These are phyloP conservation scores for Vaccinium corymbosum DNA, from an alignment of 148 eudicot species.

Conservation along the genomic window DNA sequence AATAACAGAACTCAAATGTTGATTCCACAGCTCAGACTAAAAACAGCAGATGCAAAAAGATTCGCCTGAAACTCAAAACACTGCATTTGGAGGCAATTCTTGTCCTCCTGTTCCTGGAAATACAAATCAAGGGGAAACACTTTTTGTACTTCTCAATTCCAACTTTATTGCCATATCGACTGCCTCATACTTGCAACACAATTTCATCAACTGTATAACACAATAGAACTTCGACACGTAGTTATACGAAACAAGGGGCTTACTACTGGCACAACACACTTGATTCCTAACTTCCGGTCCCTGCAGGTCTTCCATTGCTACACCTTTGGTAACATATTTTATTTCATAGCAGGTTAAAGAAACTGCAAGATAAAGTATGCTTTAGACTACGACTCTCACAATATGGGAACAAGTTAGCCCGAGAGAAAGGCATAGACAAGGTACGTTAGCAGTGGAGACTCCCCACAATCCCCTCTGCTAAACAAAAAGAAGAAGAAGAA, in stretches of 20 bases:
- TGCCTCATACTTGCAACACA: too few species aligned
- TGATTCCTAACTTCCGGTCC: neutral
- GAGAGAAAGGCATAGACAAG: neutral
- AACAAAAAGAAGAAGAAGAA: neutral
- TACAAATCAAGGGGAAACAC: neutral
- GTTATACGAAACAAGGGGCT: neutral
- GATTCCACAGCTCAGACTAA: neutral
- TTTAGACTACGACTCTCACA: neutral
- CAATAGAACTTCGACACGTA: neutral
- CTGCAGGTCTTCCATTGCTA: neutral
- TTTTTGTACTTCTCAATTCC: slow-evolving; percentile 1
- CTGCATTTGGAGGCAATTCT: neutral
- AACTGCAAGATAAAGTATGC: neutral
- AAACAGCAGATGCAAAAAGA: neutral
- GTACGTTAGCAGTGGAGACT: neutral
- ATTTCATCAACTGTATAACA: neutral
- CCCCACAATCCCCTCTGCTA: neutral
- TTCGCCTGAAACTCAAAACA: neutral
- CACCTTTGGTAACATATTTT: neutral
- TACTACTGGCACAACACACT: neutral
- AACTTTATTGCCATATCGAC: neutral
- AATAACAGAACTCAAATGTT: neutral
- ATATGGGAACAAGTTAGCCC: neutral
- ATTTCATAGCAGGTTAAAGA: neutral
- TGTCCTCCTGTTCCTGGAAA: neutral